Base-by-base conservation (phyloP, 805 yeast genomes). In the Saturnispora zaruensis region DNA sequence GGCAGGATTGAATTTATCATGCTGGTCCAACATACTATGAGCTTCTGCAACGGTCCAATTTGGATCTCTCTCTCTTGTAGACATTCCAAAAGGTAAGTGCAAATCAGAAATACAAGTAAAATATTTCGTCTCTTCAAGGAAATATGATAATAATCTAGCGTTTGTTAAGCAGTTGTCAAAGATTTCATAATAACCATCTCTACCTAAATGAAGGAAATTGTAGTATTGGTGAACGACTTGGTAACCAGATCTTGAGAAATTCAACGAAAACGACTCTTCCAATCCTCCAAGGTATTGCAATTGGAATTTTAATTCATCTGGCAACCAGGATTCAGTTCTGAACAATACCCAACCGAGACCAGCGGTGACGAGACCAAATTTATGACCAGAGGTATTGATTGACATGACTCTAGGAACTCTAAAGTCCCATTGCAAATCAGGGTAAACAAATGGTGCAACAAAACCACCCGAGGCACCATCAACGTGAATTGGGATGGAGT, bases 381-480 rank as follows among this genome's bases (percentile, higher is more conserved):
- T 89, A 70, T 89, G 97, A 52, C 96, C 96, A 1, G 95, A 85
- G 9, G 95, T 78, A 70, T 88, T 90, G 68, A 89, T 88, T 28
- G 90, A 81, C 54, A 76, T 79, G 44, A 89, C 97, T 53, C 96
- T 75, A 24, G 78, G 78, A 44, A 84, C 63, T 53, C 81, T 70
- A 69, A 89, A 90, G 65, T 88, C 96, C 96, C 96, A 89, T 57
- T 73, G 76, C 54, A 81, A 72, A 16, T 83, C 77, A 4, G 95
- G 95, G 62, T 75, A 83, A 26, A 79, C 66, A 61, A 89, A 85
- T 18, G 97, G 96, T 2, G 96, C 96, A 41, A 89, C 76, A 62
- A 89, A 79, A 1, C 84, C 97, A 51, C 96, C 96, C 20, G 88
- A 79, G 2, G 96, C 96, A 57, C 93, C 97, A 65, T 89, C 97